phyloP scores from a whole-genome alignment of 192 early-diverging fungal species.

The Neocallimastix lanati region DNA sequence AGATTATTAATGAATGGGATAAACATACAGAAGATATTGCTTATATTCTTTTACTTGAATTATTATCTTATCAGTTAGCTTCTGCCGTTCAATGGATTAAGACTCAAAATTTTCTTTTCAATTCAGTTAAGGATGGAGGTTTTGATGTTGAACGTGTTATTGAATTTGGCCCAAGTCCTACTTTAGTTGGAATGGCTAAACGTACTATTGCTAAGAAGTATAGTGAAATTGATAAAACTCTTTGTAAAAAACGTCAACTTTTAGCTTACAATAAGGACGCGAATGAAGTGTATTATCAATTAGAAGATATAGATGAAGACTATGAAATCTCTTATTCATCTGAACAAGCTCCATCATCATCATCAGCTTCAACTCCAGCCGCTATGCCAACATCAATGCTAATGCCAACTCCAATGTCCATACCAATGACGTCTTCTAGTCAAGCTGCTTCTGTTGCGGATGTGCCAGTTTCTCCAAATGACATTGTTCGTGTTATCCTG shows the following conservation, averaged over 20 bases:
- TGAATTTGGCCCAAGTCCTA: constrained; percentile 79
- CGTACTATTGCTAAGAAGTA: constrained; percentile 93
- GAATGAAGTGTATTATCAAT: constrained; percentile 84
- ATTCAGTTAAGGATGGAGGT: constrained; percentile 8
- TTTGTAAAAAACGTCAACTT: constrained; percentile 68
- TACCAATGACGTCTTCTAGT: too few species aligned
- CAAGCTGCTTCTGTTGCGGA: constrained; percentile 15
- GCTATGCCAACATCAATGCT: constrained; percentile 5
- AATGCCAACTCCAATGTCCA: constrained; percentile 5
- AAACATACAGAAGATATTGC: constrained; percentile 27
- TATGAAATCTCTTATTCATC: constrained; percentile 18
- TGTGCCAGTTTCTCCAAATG: constrained; percentile 59
- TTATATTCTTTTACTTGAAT: constrained; percentile 67
- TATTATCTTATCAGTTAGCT: constrained; percentile 84
- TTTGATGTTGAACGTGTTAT: constrained; percentile 69
- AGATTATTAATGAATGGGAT: constrained; percentile 64
- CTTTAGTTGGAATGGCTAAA: constrained; percentile 78
- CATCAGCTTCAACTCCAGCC: constrained; percentile 26
- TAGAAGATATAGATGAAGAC: constrained; percentile 45
- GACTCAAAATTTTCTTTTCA: constrained; percentile 71
- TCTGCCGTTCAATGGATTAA: constrained; percentile 86
- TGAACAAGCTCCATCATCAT: constrained; percentile 22
- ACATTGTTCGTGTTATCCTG: constrained; percentile 63
- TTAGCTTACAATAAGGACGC: constrained; percentile 73
- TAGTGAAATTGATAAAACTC: constrained; percentile 80